phyloP scores from a whole-genome alignment of 2,329 filamentous ascomycete genomes.

The Meredithiella fracta region DNA sequence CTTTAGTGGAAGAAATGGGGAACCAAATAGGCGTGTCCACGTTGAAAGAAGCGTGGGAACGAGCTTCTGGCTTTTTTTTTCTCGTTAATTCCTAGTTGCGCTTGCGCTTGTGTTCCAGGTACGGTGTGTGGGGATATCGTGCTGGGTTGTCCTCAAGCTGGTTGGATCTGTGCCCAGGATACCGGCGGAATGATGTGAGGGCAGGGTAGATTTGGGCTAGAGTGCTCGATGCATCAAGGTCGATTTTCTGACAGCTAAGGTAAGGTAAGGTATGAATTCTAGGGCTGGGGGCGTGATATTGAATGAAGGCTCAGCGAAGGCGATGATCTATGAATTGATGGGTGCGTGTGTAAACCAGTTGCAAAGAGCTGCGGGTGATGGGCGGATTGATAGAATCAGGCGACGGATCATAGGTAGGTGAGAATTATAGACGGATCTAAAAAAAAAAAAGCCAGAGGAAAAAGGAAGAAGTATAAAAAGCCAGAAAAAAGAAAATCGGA shows the following conservation, averaged over 20 bases:
- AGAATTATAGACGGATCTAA: neutral
- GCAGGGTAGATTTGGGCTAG: constrained; percentile 1
- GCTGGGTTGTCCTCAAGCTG: neutral
- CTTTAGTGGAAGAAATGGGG: neutral
- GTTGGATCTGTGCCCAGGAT: neutral
- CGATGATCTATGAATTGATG: neutral
- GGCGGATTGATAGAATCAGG: neutral
- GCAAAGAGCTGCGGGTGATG: neutral
- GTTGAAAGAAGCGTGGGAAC: neutral
- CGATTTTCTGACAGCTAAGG: neutral
- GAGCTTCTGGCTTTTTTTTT: neutral
- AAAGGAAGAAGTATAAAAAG: neutral
- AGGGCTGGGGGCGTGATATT: neutral
- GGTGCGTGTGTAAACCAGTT: neutral
- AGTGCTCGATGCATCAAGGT: neutral
- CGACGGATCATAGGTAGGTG: neutral
- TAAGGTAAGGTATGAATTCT: neutral
- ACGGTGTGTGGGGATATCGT: neutral
- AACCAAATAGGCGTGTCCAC: neutral
- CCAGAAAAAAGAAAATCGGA: neutral
- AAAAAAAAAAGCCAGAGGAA: constrained; percentile 9
- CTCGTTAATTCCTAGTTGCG: neutral
- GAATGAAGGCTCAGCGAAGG: neutral
- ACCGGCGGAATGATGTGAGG: neutral
- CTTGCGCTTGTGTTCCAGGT: neutral